Percentiles rank a stretch among this genome's conserved stretches.
phyloP scores from a whole-genome alignment of 805 yeast genomes.

The Candida quercuum region DNA sequence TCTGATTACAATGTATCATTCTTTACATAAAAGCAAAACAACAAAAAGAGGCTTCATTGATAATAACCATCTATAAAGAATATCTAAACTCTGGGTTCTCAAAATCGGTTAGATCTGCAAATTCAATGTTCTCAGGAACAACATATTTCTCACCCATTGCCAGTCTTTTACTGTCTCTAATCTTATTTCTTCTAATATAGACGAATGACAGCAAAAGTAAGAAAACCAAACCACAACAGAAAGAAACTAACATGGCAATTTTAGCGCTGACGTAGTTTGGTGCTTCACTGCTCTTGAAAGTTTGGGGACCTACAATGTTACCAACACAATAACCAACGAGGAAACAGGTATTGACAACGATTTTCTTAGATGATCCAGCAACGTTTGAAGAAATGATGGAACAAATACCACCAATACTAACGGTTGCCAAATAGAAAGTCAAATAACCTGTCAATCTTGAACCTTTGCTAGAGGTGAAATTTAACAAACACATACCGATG shows the following conservation, averaged over 20 bases:
- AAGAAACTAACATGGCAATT: conserved; percentile 30
- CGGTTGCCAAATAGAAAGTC: conserved; percentile 1
- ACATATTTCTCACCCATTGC: conserved; percentile 16
- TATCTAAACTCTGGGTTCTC: conserved; percentile 53
- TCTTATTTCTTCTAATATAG: conserved; percentile 32
- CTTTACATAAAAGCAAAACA: no score
- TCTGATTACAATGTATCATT: no score
- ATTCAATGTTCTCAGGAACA: conserved; percentile 22
- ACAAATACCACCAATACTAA: conserved; percentile 2
- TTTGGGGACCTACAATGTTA: conserved; percentile 50
- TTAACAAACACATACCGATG: conserved; percentile 24
- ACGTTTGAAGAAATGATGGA: conserved; percentile 7
- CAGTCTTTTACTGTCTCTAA: conserved; percentile 26
- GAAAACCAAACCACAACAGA: conserved; percentile 30
- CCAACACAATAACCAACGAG: conserved; percentile 50
- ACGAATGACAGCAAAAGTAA: conserved; percentile 22
- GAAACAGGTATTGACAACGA: conserved; percentile 37
- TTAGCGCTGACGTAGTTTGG: conserved; percentile 39
- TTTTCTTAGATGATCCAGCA: conserved; percentile 42
- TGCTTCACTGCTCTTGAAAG: conserved; percentile 38
- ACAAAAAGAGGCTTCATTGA: no score
- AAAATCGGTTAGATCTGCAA: conserved; percentile 47
- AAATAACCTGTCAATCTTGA: conserved; percentile 17
- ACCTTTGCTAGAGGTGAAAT: conserved; percentile 20
- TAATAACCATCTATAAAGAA: no score